Base-by-base conservation (phyloP, 495 filamentous ascomycete species). In the Bacidia gigantensis region DNA sequence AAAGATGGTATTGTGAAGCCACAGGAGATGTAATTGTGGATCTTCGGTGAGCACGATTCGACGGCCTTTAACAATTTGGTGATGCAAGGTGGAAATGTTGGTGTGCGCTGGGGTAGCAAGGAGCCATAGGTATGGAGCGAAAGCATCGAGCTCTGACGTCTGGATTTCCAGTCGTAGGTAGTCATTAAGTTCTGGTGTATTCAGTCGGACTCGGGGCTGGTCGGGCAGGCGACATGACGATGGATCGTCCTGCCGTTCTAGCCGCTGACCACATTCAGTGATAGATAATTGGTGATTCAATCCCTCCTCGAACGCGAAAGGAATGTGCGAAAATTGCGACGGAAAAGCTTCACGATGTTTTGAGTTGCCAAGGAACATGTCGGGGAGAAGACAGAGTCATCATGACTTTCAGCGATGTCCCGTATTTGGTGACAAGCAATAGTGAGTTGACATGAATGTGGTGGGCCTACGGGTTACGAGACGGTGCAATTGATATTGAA, bases 21-120 rank as follows among this genome's bases (percentile, higher is more conserved):
- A 84, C 12, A 81, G 65, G 0, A 81, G 68, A 51, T 84, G 79
- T 9, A 81, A 60, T 2, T 66, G 58, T 0, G 69, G 63, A 22
- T 74, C 49, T 48, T 84, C 78, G 2, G 65, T 67, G 5, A 70
- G 29, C 12, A 75, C 24, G 11, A 80, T 73, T 0, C 60, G 44
- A 1, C 77, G 73, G 11, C 66, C 65, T 25, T 62, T 62, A 1
- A 74, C 59, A 9, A 25, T 29, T 53, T 79, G 73, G 18, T 58
- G 55, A 47, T 72, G 63, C 5, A 79, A 62, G 1, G 69, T 5
- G 12, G 41, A 44, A 17, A 44, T 44, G 20, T 44, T 44, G 17
- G 41, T 44, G 20, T 44, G 41, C 20, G 41, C 17, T 5, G 41
- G 41, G 5, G 41, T 44, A 5, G 41, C 17, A 9, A 44, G 12